phyloP scores from a whole-genome alignment of 1,284 basidiomycete species.

The Cryptococcus sp. region DNA sequence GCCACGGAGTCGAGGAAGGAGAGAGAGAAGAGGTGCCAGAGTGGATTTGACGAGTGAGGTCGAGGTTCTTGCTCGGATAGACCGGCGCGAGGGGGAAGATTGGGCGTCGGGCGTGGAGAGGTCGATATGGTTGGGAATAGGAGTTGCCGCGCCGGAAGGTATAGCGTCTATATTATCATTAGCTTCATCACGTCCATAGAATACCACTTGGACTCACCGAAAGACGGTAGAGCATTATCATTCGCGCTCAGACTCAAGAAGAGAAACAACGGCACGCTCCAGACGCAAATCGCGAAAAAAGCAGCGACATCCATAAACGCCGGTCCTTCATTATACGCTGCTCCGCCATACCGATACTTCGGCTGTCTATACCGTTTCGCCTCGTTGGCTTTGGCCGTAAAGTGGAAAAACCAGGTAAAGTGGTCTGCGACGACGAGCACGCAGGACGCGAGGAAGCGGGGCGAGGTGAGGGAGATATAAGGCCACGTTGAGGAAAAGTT shows the following conservation, averaged over 20 bases:
- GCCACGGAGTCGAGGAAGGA: constrained; percentile 37
- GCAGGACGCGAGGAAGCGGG: constrained; percentile 76
- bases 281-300: constrained; percentile 88
- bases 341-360: constrained; percentile 30
- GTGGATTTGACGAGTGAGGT: constrained; percentile 62
- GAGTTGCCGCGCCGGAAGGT: constrained; percentile 1
- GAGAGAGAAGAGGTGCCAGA: constrained; percentile 48
- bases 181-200: too few species aligned
- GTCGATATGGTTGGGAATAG: constrained; percentile 11
- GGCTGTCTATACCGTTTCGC: constrained; percentile 41
- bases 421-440: constrained; percentile 76
- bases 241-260: constrained; percentile 92
- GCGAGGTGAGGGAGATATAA: constrained; percentile 76
- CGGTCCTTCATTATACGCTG: constrained; percentile 45
- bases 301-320: constrained; percentile 83
- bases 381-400: constrained; percentile 60
- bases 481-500: constrained; percentile 88
- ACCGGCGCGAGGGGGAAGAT: constrained; percentile 3
- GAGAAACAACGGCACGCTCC: constrained; percentile 83
- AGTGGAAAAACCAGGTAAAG: constrained; percentile 92
- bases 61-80: constrained; percentile 32
- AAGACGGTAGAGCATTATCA: constrained; percentile 77
- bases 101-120: constrained; percentile 21
- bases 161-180: neutral
- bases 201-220: constrained; percentile 28